Evolutionary conservation across 331 rosid genomes (phyloP).

Genomic region (Acacia pycnantha): DNA sequence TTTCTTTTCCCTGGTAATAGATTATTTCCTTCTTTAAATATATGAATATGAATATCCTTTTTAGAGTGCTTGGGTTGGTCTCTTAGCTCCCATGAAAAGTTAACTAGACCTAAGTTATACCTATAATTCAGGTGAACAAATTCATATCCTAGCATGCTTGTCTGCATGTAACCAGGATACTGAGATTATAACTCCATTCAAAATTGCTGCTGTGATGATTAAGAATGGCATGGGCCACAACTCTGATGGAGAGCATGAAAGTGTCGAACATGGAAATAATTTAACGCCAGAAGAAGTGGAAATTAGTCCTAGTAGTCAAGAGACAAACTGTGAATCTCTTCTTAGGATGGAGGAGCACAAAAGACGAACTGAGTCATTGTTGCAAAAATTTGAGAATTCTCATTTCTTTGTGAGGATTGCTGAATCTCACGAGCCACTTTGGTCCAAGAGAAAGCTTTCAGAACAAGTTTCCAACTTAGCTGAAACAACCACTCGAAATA

Average conservation of each 20-base stretch:
- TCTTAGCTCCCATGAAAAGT: constrained; percentile 33
- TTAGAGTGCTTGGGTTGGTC: constrained; percentile 36
- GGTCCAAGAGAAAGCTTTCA: constrained; percentile 65
- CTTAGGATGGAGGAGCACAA: constrained; percentile 67
- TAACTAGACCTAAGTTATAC: constrained; percentile 45
- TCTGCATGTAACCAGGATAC: constrained; percentile 84
- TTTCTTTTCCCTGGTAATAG: constrained; percentile 89
- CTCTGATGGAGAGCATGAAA: constrained; percentile 57
- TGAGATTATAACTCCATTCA: constrained; percentile 72
- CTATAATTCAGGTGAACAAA: constrained; percentile 83
- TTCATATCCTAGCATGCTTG: constrained; percentile 91
- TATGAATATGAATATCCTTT: constrained; percentile 25
- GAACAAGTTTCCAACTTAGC: constrained; percentile 31
- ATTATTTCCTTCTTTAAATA: constrained; percentile 30
- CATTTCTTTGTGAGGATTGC: constrained; percentile 92
- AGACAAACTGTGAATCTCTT: constrained; percentile 50
- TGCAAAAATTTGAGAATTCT: constrained; percentile 81
- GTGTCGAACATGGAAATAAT: constrained; percentile 40
- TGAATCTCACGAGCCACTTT: constrained; percentile 70
- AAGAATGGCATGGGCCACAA: constrained; percentile 60
- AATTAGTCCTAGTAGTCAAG: constrained; percentile 42
- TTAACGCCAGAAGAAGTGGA: constrained; percentile 41
- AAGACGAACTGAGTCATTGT: constrained; percentile 57
- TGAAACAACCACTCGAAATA: constrained; percentile 39
- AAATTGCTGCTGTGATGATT: constrained; percentile 69